These are phyloP conservation scores for Austroboletus niveus DNA, from an alignment of 1,284 basidiomycete species.

Conservation along the genomic window DNA sequence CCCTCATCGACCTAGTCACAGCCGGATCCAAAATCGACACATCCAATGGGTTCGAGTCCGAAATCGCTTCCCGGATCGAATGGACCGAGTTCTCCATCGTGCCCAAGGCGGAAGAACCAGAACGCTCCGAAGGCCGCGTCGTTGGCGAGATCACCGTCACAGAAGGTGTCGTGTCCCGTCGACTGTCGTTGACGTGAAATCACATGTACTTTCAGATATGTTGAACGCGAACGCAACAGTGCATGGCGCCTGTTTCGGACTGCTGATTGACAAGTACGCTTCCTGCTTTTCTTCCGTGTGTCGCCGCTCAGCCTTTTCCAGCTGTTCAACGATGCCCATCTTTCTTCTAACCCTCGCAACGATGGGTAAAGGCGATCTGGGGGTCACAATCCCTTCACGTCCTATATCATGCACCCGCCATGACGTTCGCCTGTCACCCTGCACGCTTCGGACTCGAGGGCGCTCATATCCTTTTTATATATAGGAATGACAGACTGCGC, in stretches of 20 bases:
- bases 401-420: conserved; percentile 40
- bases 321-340: conserved; percentile 37
- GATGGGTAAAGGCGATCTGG: conserved; percentile 20
- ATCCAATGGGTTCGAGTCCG: conserved; percentile 21
- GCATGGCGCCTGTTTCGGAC: conserved; percentile 46
- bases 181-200: not conserved
- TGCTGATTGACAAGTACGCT: conserved; percentile 47
- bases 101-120: conserved; percentile 36
- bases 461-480: accelerated
- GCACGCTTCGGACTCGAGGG: not conserved
- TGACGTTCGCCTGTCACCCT: conserved; percentile 26
- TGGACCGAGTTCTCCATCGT: conserved; percentile 39
- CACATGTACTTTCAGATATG: conserved; percentile 41
- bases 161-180: conserved; percentile 33
- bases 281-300: not conserved
- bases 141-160: conserved; percentile 46
- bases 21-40: conserved; percentile 1
- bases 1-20: conserved; percentile 22
- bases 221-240: conserved; percentile 39
- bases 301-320: conserved; percentile 8
- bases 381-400: conserved; percentile 41
- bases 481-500: conserved; percentile 29
- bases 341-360: conserved; percentile 26
- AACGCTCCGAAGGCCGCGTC: conserved; percentile 40
- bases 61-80: conserved; percentile 19